Evolutionary conservation across 1,284 basidiomycete genomes (phyloP), one percentile per base, ranked within the genome.

Genomic region (Cutaneotrichosporon cyanovorans): DNA sequence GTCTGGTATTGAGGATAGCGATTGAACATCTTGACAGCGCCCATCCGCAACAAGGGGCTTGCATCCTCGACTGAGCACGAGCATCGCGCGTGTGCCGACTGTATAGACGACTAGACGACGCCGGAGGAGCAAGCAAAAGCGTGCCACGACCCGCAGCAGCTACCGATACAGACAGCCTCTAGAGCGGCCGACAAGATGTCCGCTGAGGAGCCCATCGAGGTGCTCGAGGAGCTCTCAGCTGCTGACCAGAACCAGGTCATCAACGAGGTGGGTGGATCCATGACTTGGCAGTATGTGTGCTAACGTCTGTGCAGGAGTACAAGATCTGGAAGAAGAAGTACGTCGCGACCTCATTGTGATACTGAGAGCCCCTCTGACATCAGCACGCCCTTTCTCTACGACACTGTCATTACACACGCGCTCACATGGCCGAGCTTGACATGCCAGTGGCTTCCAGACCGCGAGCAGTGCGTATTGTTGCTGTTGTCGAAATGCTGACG

Each of bases 381-480:
- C 43, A 69, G 67, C 73, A 87, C 90, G 39, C 90, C 89, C 18
- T 96, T 95, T 73, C 80, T 97, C 21, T 98, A 99, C 73, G 93
- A 98, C 73, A 79, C 93, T 18, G 88, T 98, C 57, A 86, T 99
- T 61, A 97, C 93, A 0, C 92, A 97, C 67, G 93, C 95, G 21
- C 78, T 98, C 45, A 91, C 96, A 69, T 99, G 95, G 95, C 95
- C 95, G 15, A 90, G 85, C 61, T 71, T 99, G 61, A 99, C 95
- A 3, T 92, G 88, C 69, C 95, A 98, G 74, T 99, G 95, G 95
- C 88, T 99, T 68, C 95, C 95, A 1, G 93, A 99, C 76, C 85
- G 84, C 71, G 90, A 96, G 73, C 79, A 80, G 89, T 91, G 61
- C 62, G 85, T 75, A 25, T 22, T 8, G 6, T 5, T 5, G 7